Evolutionary conservation across 306 rosid genomes (phyloP), one percentile per base, ranked within the genome.

Genomic region (Oemleria cerasiformis): DNA sequence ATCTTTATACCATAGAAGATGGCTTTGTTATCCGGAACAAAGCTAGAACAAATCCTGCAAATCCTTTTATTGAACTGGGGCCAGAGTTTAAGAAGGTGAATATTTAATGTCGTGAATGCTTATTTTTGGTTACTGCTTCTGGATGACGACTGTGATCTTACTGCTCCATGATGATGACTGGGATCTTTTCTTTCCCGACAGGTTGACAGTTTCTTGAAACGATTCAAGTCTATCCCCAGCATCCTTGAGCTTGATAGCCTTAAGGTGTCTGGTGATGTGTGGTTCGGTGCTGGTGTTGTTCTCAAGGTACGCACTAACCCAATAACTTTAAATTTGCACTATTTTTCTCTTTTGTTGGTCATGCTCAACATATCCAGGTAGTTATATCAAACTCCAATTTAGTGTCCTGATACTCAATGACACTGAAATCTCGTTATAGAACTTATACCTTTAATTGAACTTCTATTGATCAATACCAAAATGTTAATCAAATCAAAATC

Each of bases 61-160:
- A 94, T 86, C 99, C 99, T 74, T 64, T 85, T 55, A 86, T 94
- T 88, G 97, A 94, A 86, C 71, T 94, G 73, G 99, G 99, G n/a
- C 97, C 97, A 41, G 99, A 94, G 74, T 94, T 91, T 83, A 89
- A 91, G 82, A 94, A 94, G 99, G 99, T 88, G 66, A 73, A 44
- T 17, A 56, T 77, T 67, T 56, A 16, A 39, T 59, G 61, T 54
- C 42, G 15, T 50, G 64, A 42, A 63, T 42, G 41, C 9, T 15
- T 71, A 55, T 30, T 30, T 30, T 30, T 30, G 36, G 36, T 30
- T 30, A 30, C 5, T 15, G 60, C 68, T 49, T 34, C 38, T 63
- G 62, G 61, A 76, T 39, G 21, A 42, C 38, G 54, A 61, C 74
- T 20, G 45, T 84, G 48, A 83, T 73, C 36, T 30, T 30, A 30